Evolutionary conservation across 805 yeast genomes (phyloP).

Genomic region (Candida taoyuanica): DNA sequence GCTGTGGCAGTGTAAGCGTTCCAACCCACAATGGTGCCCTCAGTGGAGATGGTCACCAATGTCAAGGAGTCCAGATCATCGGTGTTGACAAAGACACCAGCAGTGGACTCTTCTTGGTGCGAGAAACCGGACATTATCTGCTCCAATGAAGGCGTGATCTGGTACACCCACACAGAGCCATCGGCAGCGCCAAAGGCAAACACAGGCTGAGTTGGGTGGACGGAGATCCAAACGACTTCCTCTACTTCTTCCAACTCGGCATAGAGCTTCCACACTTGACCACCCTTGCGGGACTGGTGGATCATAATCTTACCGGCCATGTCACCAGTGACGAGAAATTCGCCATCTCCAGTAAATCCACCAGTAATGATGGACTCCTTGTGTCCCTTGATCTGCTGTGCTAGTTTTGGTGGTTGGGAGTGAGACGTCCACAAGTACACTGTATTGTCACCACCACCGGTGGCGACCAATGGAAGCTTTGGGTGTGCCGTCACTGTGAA

Average conservation of each 20-base stretch:
- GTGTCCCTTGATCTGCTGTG: constrained; percentile 73
- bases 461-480: constrained; percentile 72
- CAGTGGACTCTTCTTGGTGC: constrained; percentile 77
- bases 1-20: constrained; percentile 75
- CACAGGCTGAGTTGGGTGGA: constrained; percentile 73
- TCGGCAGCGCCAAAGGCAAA: constrained; percentile 92
- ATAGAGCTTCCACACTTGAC: constrained; percentile 73
- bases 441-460: constrained; percentile 93
- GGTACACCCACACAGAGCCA: constrained; percentile 94
- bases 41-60: constrained; percentile 76
- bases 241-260: constrained; percentile 81
- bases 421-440: constrained; percentile 93
- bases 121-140: constrained; percentile 75
- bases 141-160: constrained; percentile 56
- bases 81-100: constrained; percentile 66
- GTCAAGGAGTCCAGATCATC: constrained; percentile 54
- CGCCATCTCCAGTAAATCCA: constrained; percentile 80
- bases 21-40: constrained; percentile 85
- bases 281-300: constrained; percentile 66
- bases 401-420: constrained; percentile 75
- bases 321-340: constrained; percentile 81
- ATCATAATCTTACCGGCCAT: constrained; percentile 86
- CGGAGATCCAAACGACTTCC: constrained; percentile 78
- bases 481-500: constrained; percentile 85
- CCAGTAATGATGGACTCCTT: constrained; percentile 85